Conservation (phyloP, 2,329 filamentous ascomycete genomes). For the Aspergillus candidus region DNA sequence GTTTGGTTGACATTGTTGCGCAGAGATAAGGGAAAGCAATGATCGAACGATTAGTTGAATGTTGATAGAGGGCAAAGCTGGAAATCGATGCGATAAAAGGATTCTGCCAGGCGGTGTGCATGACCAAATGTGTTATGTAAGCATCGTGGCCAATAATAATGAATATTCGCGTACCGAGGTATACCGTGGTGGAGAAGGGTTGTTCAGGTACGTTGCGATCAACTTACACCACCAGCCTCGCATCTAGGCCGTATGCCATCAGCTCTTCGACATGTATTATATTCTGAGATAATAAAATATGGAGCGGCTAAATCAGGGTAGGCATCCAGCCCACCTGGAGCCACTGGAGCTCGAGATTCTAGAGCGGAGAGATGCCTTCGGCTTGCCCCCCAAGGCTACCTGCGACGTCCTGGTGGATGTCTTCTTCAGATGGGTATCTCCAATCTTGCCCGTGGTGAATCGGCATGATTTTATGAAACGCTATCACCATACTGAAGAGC, state of each 20-base stretch:
- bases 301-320: too few relatives aligned
- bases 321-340: constrained; percentile 4
- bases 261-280: too few relatives aligned
- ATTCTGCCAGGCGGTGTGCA: constrained; percentile 23
- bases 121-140: not conserved
- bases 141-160: constrained; percentile 1
- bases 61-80: not conserved
- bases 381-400: constrained; percentile 2
- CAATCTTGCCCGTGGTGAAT: constrained; percentile 9
- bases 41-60: not conserved
- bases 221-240: not conserved
- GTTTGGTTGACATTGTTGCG: constrained; percentile 7
- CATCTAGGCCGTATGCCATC: not conserved
- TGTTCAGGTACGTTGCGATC: constrained; percentile 1
- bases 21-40: not conserved
- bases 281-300: too few relatives aligned
- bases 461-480: constrained; percentile 7
- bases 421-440: constrained; percentile 11
- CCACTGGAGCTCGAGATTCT: constrained; percentile 11
- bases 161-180: not conserved
- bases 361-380: constrained; percentile 8
- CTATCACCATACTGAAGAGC: constrained; percentile 2
- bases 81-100: constrained; percentile 2
- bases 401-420: constrained; percentile 7
- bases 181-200: not conserved